Conservation (phyloP, 495 filamentous ascomycete species). For the Niebla homalea region DNA sequence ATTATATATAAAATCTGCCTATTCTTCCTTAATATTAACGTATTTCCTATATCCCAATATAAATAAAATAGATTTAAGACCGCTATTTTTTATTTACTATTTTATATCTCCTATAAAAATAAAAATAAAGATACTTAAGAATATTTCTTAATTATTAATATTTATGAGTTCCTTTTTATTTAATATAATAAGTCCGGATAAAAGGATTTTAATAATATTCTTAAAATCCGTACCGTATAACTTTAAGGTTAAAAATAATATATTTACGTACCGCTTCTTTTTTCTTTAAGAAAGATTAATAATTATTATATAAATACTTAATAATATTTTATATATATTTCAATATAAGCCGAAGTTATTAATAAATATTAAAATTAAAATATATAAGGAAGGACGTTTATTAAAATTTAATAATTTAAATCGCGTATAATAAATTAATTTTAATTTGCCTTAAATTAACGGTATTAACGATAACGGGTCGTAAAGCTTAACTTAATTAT, state of each 20-base stretch:
- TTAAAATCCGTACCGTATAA: neutral
- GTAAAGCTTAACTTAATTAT: too few species aligned
- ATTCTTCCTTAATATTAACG: too few species aligned
- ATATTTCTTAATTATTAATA: neutral
- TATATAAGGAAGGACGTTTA: too few species aligned
- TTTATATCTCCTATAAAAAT: neutral
- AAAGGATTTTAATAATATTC: conserved; percentile 2
- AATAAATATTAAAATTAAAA: too few species aligned
- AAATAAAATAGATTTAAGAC: neutral
- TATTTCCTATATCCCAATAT: neutral
- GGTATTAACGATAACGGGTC: neutral
- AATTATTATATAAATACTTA: too few species aligned
- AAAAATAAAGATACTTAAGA: neutral
- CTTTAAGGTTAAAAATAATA: neutral
- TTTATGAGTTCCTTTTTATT: neutral
- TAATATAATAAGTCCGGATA: too few species aligned
- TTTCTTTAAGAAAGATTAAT: too few species aligned
- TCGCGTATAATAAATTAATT: neutral
- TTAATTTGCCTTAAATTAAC: neutral
- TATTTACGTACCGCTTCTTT: neutral
- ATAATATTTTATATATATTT: too few species aligned
- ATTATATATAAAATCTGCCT: too few species aligned
- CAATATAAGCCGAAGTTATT: too few species aligned
- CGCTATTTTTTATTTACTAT: neutral
- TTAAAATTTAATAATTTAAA: neutral